Percentiles rank a stretch among this genome's conserved stretches.
Evolutionary conservation across 306 rosid species (phyloP).

Genomic region (Coriaria nepalensis): DNA sequence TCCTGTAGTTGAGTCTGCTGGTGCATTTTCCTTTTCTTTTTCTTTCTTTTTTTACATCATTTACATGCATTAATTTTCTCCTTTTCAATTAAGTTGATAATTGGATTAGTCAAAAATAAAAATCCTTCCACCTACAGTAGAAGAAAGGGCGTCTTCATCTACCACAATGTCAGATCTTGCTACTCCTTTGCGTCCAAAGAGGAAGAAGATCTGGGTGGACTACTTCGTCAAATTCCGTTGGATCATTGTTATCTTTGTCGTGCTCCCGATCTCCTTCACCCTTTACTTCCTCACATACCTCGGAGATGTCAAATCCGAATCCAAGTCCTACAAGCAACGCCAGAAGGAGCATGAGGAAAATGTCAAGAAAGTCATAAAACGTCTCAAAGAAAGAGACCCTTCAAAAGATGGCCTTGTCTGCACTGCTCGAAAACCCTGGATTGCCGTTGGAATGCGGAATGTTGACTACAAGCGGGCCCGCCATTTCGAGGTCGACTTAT

Average conservation of each 20-base stretch:
- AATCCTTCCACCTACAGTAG: no score
- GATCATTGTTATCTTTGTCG: slow-evolving; percentile 85
- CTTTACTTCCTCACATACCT: slow-evolving; percentile 78
- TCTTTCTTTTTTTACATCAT: no score
- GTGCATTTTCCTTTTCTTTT: no score
- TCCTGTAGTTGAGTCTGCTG: no score
- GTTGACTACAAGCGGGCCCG: slow-evolving; percentile 97
- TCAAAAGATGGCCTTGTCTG: slow-evolving; percentile 89
- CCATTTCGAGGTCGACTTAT: slow-evolving; percentile 85
- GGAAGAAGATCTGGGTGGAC: slow-evolving; percentile 87
- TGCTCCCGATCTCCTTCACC: slow-evolving; percentile 82
- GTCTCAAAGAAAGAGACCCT: slow-evolving; percentile 80
- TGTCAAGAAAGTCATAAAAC: slow-evolving; percentile 64
- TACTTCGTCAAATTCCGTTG: slow-evolving; percentile 72
- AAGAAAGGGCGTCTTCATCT: not conserved
- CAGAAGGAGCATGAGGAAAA: slow-evolving; percentile 89
- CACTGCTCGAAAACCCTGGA: slow-evolving; percentile 91
- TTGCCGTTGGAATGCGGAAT: slow-evolving; percentile 96
- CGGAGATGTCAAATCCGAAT: slow-evolving; percentile 78
- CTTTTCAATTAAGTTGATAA: no score
- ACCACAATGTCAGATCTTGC: slow-evolving; percentile 67
- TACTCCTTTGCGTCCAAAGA: slow-evolving; percentile 76
- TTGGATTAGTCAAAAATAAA: no score
- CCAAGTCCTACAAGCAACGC: slow-evolving; percentile 73
- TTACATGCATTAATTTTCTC: no score